Base-by-base conservation (phyloP, 371 early-diverging fungal genomes). In the Mucor circinelloides region DNA sequence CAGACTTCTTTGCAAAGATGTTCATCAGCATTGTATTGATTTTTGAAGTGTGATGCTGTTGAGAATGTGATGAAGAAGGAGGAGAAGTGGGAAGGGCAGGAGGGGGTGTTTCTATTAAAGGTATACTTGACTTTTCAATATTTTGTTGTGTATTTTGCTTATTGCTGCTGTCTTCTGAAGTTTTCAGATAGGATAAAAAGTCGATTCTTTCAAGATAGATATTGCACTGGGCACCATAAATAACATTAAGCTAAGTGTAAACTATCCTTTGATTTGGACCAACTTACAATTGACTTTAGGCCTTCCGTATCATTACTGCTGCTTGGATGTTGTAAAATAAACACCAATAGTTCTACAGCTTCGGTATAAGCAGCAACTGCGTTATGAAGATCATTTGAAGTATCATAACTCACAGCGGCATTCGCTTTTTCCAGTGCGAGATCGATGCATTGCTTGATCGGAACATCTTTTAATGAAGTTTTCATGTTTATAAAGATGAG, bases 141-240 rank as follows among this genome's bases (percentile, higher is more conserved):
- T 36, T 13, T 19, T 19, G 8, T 5, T 7, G 7, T n/a, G 6
- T 44, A 19, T 44, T 19, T 19, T 44, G 19, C 8, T n/a, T 44
- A n/a, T 44, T 44, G 17, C 8, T 19, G 6, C 19, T 44, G 6
- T n/a, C 44, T 44, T 44, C 44, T 19, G 44, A 44, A 5, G n/a
- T 6, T 19, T 44, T 44, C 44, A 44, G n/a, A n/a, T 19, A 44
- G n/a, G 64, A 55, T 28, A 63, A 40, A 19, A 36, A 63, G 28
- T 63, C 38, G 28, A 63, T 55, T 17, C 64, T 54, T 56, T 63
- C 64, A 0, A 40, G 31, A 55, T 63, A 63, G 17, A 63, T 63
- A 36, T 55, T 12, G 30, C 64, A 63, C 63, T 62, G 19, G 5
- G 25, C n/a, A 19, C 5, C 19, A 32, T 15, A 8, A 12, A 23